Percentiles rank a stretch among this genome's conserved stretches.
Evolutionary conservation across 2,329 filamentous ascomycete species (phyloP).

Genomic region (Aspergillus arachidicola): DNA sequence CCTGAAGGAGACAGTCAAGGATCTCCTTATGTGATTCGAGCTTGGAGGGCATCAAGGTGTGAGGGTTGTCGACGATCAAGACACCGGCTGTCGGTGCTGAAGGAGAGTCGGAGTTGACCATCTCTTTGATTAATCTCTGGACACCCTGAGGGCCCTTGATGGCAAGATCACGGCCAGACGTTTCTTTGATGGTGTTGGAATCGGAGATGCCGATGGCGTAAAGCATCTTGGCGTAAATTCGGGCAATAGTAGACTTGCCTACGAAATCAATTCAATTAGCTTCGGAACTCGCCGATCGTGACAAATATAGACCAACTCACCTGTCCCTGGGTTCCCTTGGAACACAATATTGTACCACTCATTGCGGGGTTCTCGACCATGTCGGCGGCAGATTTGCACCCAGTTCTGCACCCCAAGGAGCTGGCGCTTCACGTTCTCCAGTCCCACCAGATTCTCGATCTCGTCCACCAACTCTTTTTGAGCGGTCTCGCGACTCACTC

Average conservation of each 20-base stretch:
- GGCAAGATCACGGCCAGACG: constrained; percentile 18
- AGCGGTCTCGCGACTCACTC: constrained; percentile 12
- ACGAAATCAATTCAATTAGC: not conserved
- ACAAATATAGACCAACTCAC: not conserved
- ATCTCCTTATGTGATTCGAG: constrained; percentile 9
- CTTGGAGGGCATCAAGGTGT: constrained; percentile 8
- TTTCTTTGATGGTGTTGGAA: constrained; percentile 14
- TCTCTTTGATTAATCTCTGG: constrained; percentile 13
- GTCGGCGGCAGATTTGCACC: constrained; percentile 24
- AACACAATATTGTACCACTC: constrained; percentile 26
- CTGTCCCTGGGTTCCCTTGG: constrained; percentile 23
- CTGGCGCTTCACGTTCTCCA: constrained; percentile 24
- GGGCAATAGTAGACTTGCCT: constrained; percentile 22
- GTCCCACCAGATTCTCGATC: constrained; percentile 18
- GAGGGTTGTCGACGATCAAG: constrained; percentile 20
- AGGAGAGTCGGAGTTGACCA: constrained; percentile 10
- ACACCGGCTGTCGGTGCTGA: constrained; percentile 16
- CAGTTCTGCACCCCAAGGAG: constrained; percentile 22
- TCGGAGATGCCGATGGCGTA: constrained; percentile 21
- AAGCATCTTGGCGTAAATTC: constrained; percentile 25
- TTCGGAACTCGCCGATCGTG: not conserved
- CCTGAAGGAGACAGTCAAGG: constrained; percentile 16
- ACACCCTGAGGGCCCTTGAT: constrained; percentile 13
- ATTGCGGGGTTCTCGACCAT: constrained; percentile 22
- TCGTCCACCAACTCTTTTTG: constrained; percentile 17